Evolutionary conservation across 345 rosid genomes (phyloP), one percentile per base, ranked within the genome.

Genomic region (Acer saccharum): DNA sequence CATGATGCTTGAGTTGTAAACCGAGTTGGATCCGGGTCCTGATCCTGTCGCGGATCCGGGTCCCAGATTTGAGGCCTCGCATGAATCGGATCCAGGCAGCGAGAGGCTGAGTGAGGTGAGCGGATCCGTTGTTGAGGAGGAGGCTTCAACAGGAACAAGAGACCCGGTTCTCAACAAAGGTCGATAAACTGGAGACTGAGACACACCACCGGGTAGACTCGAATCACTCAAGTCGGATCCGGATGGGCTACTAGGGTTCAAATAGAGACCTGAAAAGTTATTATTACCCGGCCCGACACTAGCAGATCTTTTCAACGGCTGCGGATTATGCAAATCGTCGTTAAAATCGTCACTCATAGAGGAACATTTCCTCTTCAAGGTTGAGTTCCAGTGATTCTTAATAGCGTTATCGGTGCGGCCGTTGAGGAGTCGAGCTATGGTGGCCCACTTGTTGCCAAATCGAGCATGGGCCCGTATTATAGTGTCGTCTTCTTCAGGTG

Each of bases 371-470:
- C 97, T 66, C 87, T 92, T 92, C 21, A 92, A 87, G 9, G 94
- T 89, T 9, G 94, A 92, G 86, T 92, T 92, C 97, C 97, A 92
- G 81, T 92, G 97, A 82, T 92, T 90, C 77, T 92, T 92, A 14
- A 92, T 88, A 52, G 93, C 90, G 91, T 90, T 92, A 74, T 90
- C 97, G 4, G 94, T 92, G 11, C 93, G 94, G 32, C 97, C 97
- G 74, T 88, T 89, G 52, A 92, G 88, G 29, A 90, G 89, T 20
- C 94, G 89, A 5, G 97, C 89, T 78, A 92, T 90, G 66, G 94
- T 88, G 25, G 97, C 97, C 97, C 97, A 92, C 83, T 87, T 92
- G 88, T 92, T 92, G 1, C 97, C 95, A 62, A 87, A 85, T n/a
- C 86, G 88, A 50, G 89, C 87, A 79, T 92, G 97, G 39, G 97